These are phyloP conservation scores for Solanum infundibuliforme DNA, from an alignment of 257 asterid species.

Conservation along the genomic window DNA sequence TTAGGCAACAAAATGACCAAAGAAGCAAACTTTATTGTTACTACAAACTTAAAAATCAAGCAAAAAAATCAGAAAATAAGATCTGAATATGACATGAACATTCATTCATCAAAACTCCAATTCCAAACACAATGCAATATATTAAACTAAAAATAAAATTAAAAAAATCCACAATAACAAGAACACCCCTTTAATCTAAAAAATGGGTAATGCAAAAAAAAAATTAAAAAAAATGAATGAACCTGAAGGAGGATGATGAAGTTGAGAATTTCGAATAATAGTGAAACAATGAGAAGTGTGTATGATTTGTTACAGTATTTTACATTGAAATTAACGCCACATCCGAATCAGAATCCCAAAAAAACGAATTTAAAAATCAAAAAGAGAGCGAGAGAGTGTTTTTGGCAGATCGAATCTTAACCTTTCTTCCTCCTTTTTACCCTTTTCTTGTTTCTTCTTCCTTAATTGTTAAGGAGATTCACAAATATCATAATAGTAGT, in stretches of 20 bases:
- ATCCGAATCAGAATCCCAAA: slow-evolving; percentile 12
- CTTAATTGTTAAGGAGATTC: slow-evolving; percentile 1
- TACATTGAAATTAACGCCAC: slow-evolving; percentile 25
- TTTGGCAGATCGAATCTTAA: slow-evolving; percentile 36
- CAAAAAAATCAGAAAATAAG: not conserved
- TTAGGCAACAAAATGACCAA: not conserved
- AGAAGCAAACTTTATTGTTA: not conserved
- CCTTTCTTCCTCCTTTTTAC: slow-evolving; percentile 20
- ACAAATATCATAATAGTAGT: not conserved
- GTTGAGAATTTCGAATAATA: slow-evolving; percentile 14
- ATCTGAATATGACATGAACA: not conserved
- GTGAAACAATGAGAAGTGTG: not conserved
- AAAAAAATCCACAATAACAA: not conserved
- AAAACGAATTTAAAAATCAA: not conserved
- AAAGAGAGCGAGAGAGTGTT: slow-evolving; percentile 10
- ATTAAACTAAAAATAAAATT: not conserved
- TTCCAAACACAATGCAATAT: not conserved
- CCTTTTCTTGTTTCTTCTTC: slow-evolving; percentile 37
- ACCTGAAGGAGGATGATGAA: slow-evolving; percentile 18
- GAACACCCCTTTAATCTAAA: not conserved
- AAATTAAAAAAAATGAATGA: not conserved
- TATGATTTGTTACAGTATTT: slow-evolving; percentile 5
- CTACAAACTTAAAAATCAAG: not conserved
- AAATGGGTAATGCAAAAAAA: not conserved
- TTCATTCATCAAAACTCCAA: not conserved